These are phyloP conservation scores for Osmozyma mogii DNA, from an alignment of 805 yeast genomes.

Conservation along the genomic window DNA sequence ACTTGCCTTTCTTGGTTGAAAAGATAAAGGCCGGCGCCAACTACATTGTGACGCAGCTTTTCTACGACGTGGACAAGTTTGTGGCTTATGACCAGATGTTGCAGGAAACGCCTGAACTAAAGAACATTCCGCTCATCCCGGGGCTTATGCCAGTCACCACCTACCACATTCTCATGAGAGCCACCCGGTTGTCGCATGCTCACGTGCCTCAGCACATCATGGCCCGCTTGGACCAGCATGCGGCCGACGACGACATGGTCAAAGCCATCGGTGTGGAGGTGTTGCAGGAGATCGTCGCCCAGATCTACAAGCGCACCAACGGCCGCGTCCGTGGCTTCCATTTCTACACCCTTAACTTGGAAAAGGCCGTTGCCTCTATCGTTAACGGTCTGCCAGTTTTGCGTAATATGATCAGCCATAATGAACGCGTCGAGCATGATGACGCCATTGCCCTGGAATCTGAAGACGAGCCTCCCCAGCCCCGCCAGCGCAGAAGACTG, in stretches of 20 bases:
- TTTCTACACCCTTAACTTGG: slow-evolving; percentile 87
- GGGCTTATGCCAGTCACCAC: slow-evolving; percentile 92
- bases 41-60: slow-evolving; percentile 84
- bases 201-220: slow-evolving; percentile 56
- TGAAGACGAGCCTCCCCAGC: slow-evolving; percentile 21
- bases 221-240: slow-evolving; percentile 46
- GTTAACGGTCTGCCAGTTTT: slow-evolving; percentile 55
- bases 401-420: slow-evolving; percentile 30
- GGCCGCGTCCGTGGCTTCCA: slow-evolving; percentile 76
- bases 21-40: slow-evolving; percentile 94
- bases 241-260: slow-evolving; percentile 67
- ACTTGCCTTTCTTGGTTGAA: slow-evolving; percentile 72
- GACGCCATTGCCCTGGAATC: slow-evolving; percentile 34
- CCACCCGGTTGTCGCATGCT: slow-evolving; percentile 85
- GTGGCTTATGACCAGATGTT: slow-evolving; percentile 52
- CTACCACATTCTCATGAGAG: slow-evolving; percentile 72
- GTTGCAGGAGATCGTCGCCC: slow-evolving; percentile 53
- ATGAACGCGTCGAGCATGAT: slow-evolving; percentile 16
- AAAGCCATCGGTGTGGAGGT: slow-evolving; percentile 77
- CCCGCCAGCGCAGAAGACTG: slow-evolving; percentile 21
- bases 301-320: slow-evolving; percentile 44
- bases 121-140: slow-evolving; percentile 59
- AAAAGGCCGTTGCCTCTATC: slow-evolving; percentile 83
- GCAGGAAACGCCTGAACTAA: slow-evolving; percentile 32
- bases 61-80: slow-evolving; percentile 80